Evolutionary conservation across 495 filamentous ascomycete species (phyloP).

Genomic region (Neurospora sublineolata): DNA sequence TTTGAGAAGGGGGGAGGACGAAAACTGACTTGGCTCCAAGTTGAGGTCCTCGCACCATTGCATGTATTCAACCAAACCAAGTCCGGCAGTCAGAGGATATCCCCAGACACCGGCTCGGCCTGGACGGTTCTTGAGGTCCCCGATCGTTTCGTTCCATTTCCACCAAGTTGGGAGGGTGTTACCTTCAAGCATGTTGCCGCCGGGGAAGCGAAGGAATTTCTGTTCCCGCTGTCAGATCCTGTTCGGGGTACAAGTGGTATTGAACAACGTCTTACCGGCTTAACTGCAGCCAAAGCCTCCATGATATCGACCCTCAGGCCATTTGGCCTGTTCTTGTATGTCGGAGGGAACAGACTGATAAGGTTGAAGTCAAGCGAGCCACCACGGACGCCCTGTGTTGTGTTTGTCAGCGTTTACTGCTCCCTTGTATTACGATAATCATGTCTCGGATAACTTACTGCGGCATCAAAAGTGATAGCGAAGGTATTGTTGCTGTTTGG

Average conservation of each 20-base stretch:
- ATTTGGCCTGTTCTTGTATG: constrained; percentile 50
- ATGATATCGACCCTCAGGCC: constrained; percentile 51
- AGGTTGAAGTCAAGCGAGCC: constrained; percentile 50
- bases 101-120: constrained; percentile 51
- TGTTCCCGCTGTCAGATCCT: not conserved
- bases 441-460: constrained; percentile 12
- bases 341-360: constrained; percentile 57
- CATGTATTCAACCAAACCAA: constrained; percentile 54
- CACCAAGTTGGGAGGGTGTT: constrained; percentile 40
- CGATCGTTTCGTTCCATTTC: constrained; percentile 61
- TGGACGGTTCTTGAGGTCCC: constrained; percentile 49
- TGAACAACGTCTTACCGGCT: constrained; percentile 21
- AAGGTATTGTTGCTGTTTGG: constrained; percentile 56
- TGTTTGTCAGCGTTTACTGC: not conserved
- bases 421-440: not conserved
- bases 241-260: not conserved
- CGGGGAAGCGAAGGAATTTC: constrained; percentile 51
- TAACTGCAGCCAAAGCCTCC: constrained; percentile 39
- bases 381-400: constrained; percentile 23
- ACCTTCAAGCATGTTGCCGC: constrained; percentile 59
- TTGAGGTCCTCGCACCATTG: constrained; percentile 54
- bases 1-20: not conserved
- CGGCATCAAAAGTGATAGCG: constrained; percentile 45
- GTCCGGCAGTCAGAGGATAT: constrained; percentile 50
- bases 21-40: constrained; percentile 34